Conservation (phyloP, 108 stramenopile genomes). For the Discostella pseudostelligera region DNA sequence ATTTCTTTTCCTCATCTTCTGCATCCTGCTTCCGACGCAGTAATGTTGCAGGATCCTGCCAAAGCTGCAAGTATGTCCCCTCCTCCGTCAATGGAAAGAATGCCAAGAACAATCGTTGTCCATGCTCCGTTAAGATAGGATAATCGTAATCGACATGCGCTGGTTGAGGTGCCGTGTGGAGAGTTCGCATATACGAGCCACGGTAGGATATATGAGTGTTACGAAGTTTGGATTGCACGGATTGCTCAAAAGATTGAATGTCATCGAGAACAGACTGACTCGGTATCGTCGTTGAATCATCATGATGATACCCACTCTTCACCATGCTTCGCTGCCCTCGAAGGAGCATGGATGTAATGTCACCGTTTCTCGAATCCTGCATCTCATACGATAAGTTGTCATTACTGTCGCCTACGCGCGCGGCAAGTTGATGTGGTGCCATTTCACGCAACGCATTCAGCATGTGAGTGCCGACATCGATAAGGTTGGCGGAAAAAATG, state of each 20-base stretch:
- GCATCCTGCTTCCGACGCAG: too few species aligned
- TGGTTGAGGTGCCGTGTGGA: slow-evolving; percentile 57
- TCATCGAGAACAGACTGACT: slow-evolving; percentile 13
- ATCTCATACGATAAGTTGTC: slow-evolving; percentile 60
- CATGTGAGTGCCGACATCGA: slow-evolving; percentile 29
- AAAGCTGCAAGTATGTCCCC: slow-evolving; percentile 62
- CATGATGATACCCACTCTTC: background rate
- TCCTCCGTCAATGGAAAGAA: slow-evolving; percentile 67
- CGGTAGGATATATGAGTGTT: slow-evolving; percentile 24
- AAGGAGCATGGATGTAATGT: slow-evolving; percentile 13
- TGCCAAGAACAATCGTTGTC: slow-evolving; percentile 39
- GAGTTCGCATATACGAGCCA: slow-evolving; percentile 60
- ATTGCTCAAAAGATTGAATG: slow-evolving; percentile 29
- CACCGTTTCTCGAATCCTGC: slow-evolving; percentile 31
- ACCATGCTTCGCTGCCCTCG: slow-evolving; percentile 1
- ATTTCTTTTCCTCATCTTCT: background rate
- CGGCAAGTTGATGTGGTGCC: slow-evolving; percentile 47
- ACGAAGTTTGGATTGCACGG: slow-evolving; percentile 24
- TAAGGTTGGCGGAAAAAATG: slow-evolving; percentile 22
- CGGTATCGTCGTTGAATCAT: background rate
- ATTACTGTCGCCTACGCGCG: slow-evolving; percentile 62
- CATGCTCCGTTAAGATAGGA: slow-evolving; percentile 38
- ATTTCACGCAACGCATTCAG: slow-evolving; percentile 22
- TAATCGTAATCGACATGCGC: slow-evolving; percentile 76
- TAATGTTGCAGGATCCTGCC: slow-evolving; percentile 29